Evolutionary conservation across 495 filamentous ascomycete genomes (phyloP).

Genomic region (Cetradonia linearis): DNA sequence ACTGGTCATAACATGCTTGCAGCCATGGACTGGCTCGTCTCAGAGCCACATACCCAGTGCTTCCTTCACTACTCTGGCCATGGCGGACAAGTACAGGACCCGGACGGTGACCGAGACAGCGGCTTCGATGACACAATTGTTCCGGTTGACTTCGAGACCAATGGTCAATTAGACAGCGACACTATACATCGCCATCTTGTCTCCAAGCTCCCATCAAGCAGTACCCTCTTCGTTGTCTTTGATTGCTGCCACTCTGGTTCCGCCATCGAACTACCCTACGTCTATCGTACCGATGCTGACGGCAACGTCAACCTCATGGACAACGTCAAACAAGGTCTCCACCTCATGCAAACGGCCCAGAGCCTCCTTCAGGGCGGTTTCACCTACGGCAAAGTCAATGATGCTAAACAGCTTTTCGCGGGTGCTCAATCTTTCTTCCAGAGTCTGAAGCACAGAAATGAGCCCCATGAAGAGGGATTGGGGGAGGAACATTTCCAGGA

Average conservation of each 20-base stretch:
- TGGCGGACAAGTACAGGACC: constrained; percentile 40
- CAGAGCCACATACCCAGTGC: constrained; percentile 35
- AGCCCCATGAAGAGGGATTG: constrained; percentile 38
- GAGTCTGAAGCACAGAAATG: constrained; percentile 36
- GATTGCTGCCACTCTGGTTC: constrained; percentile 57
- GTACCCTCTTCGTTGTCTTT: constrained; percentile 47
- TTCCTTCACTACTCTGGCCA: constrained; percentile 53
- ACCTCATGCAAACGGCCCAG: constrained; percentile 36
- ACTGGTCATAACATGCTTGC: constrained; percentile 47
- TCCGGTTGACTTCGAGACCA: constrained; percentile 42
- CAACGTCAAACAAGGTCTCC: constrained; percentile 42
- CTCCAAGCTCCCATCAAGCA: constrained; percentile 39
- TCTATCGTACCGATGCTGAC: constrained; percentile 44
- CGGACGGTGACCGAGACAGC: constrained; percentile 34
- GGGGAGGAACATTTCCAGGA: constrained; percentile 42
- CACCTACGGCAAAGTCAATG: constrained; percentile 36
- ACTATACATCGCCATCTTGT: constrained; percentile 43
- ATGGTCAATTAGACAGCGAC: constrained; percentile 44
- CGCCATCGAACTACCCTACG: constrained; percentile 48
- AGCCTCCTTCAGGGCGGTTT: constrained; percentile 47
- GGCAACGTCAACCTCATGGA: constrained; percentile 47
- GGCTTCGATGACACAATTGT: constrained; percentile 49
- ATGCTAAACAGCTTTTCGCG: constrained; percentile 44
- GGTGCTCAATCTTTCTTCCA: constrained; percentile 47
- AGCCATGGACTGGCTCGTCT: constrained; percentile 48